A percentile compares a stretch with the other conserved stretches of the same genome.
Conservation (phyloP, 2,329 filamentous ascomycete species). For the Elsinoe perseae region DNA sequence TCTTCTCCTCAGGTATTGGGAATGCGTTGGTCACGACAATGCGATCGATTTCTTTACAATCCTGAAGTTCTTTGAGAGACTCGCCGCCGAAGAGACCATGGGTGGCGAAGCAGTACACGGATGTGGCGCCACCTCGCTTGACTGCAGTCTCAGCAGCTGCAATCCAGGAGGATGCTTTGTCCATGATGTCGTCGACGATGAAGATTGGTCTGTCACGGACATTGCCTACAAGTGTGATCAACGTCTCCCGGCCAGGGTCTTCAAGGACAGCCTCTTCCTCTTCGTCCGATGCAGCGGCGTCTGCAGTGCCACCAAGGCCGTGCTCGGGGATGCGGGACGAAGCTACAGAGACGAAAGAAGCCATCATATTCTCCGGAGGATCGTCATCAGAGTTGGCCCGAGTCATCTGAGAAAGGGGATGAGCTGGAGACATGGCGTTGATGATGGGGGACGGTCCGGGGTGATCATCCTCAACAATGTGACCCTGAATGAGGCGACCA, state of each 20-base stretch:
- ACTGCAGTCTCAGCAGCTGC: slow-evolving; percentile 94
- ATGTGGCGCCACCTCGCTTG: slow-evolving; percentile 82
- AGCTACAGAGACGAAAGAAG: slow-evolving; percentile 69
- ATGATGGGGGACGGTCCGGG: slow-evolving; percentile 58
- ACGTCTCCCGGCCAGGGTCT: slow-evolving; percentile 76
- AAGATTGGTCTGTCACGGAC: slow-evolving; percentile 83
- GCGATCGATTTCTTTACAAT: slow-evolving; percentile 85
- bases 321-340: slow-evolving; percentile 52
- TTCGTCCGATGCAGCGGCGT: slow-evolving; percentile 74
- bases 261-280: slow-evolving; percentile 88
- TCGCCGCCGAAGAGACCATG: slow-evolving; percentile 91
- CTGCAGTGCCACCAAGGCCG: slow-evolving; percentile 73
- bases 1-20: slow-evolving; percentile 71
- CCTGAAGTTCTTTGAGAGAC: slow-evolving; percentile 80
- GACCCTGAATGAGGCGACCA: slow-evolving; percentile 82
- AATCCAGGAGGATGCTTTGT: slow-evolving; percentile 95
- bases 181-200: slow-evolving; percentile 98
- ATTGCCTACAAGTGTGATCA: slow-evolving; percentile 95
- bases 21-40: slow-evolving; percentile 98
- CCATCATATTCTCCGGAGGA: slow-evolving; percentile 81
- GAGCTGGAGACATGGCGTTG: slow-evolving; percentile 55
- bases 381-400: slow-evolving; percentile 40
- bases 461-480: slow-evolving; percentile 91
- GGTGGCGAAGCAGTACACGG: slow-evolving; percentile 95
- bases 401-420: slow-evolving; percentile 38